phyloP scores from a whole-genome alignment of 108 stramenopile genomes.

The Cyclostephanos tholiformis region DNA sequence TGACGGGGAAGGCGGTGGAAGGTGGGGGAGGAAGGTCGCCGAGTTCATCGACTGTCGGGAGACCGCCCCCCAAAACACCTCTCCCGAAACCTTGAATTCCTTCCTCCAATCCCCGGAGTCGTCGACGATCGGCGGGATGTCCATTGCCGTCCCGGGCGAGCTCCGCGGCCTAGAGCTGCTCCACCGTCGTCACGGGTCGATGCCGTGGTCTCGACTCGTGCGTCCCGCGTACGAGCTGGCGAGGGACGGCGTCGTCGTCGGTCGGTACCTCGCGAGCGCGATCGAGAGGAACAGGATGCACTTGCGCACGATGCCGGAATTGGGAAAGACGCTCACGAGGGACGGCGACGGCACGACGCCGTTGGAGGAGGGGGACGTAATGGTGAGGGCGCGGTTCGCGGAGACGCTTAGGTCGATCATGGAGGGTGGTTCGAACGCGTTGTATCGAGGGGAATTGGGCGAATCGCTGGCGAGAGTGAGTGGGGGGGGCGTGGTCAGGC shows the following conservation, averaged over 20 bases:
- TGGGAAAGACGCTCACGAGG: slow-evolving; percentile 46
- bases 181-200: slow-evolving; percentile 61
- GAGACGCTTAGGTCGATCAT: slow-evolving; percentile 60
- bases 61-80: slow-evolving; percentile 59
- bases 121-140: slow-evolving; percentile 61
- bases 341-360: slow-evolving; percentile 34
- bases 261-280: slow-evolving; percentile 47
- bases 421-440: slow-evolving; percentile 60
- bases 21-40: slow-evolving; percentile 26
- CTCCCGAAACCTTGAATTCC: slow-evolving; percentile 59
- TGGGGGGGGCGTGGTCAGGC: too few species aligned
- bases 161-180: slow-evolving; percentile 75
- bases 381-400: slow-evolving; percentile 53
- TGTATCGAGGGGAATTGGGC: slow-evolving; percentile 63
- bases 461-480: slow-evolving; percentile 36
- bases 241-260: slow-evolving; percentile 55
- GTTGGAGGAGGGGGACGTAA: slow-evolving; percentile 65
- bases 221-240: slow-evolving; percentile 67
- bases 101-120: slow-evolving; percentile 34
- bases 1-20: not conserved
- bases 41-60: slow-evolving; percentile 87
- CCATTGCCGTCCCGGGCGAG: slow-evolving; percentile 80
- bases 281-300: slow-evolving; percentile 34
- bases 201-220: slow-evolving; percentile 68
- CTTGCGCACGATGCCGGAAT: slow-evolving; percentile 12